Percentiles rank a stretch among this genome's conserved stretches.
Evolutionary conservation across 768 basidiomycete genomes (phyloP).

Genomic region (Hypholoma sublateritium): DNA sequence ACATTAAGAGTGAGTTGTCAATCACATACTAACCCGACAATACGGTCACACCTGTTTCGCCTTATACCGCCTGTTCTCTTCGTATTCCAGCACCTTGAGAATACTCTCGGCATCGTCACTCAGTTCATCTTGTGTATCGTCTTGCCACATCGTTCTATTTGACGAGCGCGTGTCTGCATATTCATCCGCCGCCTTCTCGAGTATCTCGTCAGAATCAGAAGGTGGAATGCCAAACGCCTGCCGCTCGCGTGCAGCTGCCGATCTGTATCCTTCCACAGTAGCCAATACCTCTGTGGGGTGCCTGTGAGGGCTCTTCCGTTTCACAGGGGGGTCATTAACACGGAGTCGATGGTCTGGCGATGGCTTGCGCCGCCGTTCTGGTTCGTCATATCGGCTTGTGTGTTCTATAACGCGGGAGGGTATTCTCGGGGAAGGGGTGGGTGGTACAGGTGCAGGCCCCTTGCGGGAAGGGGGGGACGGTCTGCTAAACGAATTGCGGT

Average conservation of each 20-base stretch:
- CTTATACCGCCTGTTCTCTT: background rate
- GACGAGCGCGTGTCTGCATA: slow-evolving; percentile 45
- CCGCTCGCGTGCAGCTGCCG: slow-evolving; percentile 44
- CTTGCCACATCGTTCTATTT: slow-evolving; percentile 39
- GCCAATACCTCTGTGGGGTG: slow-evolving; percentile 11
- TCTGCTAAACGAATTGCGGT: slow-evolving; percentile 14
- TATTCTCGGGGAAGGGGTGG: too few species aligned
- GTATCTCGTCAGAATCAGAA: slow-evolving; percentile 38
- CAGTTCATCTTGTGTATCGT: slow-evolving; percentile 36
- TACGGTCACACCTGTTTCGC: background rate
- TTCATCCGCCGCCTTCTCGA: slow-evolving; percentile 9
- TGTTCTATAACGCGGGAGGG: too few species aligned
- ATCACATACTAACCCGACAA: background rate
- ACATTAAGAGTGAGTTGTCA: background rate
- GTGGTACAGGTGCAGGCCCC: background rate
- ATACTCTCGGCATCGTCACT: slow-evolving; percentile 51
- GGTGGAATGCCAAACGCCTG: slow-evolving; percentile 53
- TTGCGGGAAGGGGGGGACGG: background rate
- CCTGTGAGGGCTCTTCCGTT: background rate
- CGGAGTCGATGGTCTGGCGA: too few species aligned
- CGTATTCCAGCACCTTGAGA: slow-evolving; percentile 38
- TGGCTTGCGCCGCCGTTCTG: too few species aligned
- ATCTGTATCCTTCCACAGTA: slow-evolving; percentile 18
- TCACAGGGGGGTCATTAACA: background rate
- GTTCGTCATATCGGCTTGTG: background rate